Evolutionary conservation across 129 eudicot species (phyloP), one percentile per base, ranked within the genome.

Genomic region (Pittosporum tobira): DNA sequence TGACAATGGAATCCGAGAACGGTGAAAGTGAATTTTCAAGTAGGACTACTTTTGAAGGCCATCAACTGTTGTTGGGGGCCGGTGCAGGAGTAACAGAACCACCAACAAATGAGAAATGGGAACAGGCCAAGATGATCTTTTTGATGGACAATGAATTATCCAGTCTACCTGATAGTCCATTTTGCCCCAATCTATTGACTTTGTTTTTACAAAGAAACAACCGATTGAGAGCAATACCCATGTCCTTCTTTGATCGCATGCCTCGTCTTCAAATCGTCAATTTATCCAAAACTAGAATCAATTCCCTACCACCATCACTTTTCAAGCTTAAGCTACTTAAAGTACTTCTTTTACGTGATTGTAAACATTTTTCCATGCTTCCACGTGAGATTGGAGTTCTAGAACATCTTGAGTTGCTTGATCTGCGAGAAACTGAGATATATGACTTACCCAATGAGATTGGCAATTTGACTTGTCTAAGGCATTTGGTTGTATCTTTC

Each of bases 391-490:
- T 70, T 24, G 63, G 63, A 52, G n/a, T 7, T 12, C 63, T 70
- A 18, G 31, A 52, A 22, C 20, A 21, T 26, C 50, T 70, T 22
- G 62, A 61, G 46, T 51, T 70, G 63, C 63, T 70, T n/a, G 68
- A 70, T 53, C 68, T 70, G 14, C 42, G 26, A 26, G 75, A 62
- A 53, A 70, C 75, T 27, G 63, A 70, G 47, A 53, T 70, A 13
- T 34, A 12, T 15, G n/a, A 70, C 38, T 20, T 70, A 27, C 75
- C 75, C 3, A 28, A 38, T 21, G 59, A 28, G 22, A 52, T 61
- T 19, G 40, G 27, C 7, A 28, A 43, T n/a, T 38, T 70, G 37
- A 18, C 26, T n/a, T 34, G 7, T 34, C 26, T 70, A 21, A 61
- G 25, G 47, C 62, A 28, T 5, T 34, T 70, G 63, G 55, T 19